phyloP scores from a whole-genome alignment of 75 land plant genomes.

The Pinus albicaulis region DNA sequence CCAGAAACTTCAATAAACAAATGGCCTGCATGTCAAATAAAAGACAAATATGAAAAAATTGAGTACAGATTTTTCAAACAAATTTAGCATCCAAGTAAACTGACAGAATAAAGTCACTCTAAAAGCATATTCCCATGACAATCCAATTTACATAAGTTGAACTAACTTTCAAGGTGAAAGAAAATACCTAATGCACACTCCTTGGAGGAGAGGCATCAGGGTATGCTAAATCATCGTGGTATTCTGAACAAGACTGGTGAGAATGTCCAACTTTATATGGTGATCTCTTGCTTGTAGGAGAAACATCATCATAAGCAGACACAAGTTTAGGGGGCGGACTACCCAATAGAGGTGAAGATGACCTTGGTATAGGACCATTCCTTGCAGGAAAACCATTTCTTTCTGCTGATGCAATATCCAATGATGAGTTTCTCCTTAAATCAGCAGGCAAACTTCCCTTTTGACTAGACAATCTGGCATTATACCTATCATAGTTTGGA shows the following conservation, averaged over 20 bases:
- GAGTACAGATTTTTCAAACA: too few relatives aligned
- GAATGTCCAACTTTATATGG: neutral
- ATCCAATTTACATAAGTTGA: too few relatives aligned
- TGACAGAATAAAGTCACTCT: too few relatives aligned
- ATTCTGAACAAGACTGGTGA: neutral
- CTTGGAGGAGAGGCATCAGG: neutral
- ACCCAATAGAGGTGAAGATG: neutral
- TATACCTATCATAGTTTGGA: slow-evolving; percentile 34
- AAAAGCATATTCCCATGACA: too few relatives aligned
- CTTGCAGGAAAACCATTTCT: slow-evolving; percentile 3
- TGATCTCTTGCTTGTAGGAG: neutral
- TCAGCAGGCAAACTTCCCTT: neutral
- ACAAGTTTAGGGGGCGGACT: neutral
- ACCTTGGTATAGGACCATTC: neutral
- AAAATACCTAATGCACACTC: too few relatives aligned
- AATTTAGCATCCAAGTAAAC: too few relatives aligned
- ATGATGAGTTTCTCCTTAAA: slow-evolving; percentile 3
- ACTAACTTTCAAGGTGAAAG: too few relatives aligned
- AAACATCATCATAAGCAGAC: neutral
- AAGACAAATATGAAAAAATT: too few relatives aligned
- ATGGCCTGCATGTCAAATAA: too few relatives aligned
- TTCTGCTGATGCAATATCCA: neutral
- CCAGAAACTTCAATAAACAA: too few relatives aligned
- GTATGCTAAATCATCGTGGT: slow-evolving; percentile 5
- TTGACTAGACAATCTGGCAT: neutral